Base-by-base conservation (phyloP, 1,284 basidiomycete genomes). In the Ustilago sp. region DNA sequence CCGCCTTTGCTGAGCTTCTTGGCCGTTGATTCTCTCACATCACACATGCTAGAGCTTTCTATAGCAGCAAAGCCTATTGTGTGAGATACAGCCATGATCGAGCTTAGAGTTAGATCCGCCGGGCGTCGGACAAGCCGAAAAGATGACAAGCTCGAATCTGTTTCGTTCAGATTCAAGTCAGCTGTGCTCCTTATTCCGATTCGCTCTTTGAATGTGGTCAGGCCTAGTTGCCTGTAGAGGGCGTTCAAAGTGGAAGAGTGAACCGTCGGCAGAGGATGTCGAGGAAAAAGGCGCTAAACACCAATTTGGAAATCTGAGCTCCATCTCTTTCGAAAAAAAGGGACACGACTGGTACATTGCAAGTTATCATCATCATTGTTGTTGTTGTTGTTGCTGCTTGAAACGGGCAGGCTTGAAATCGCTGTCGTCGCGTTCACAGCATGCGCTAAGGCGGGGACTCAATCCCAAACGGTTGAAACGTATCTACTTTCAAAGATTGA, bases 1-100 rank as follows among this genome's bases (percentile, higher is more conserved):
- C 8, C 34, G 31, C 41, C 32, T 36, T 36, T 28, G 47, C 58
- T 51, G 32, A 50, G 47, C 58, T 39, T 51, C 58, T 59, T 59
- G 58, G 35, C 47, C 23, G 23, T 28, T 28, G 23, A 28, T 28
- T 28, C 23, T 28, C 23, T 28, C 23, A 28, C 23, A 28, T 51
- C 32, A 12, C 48, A 13, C 15, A 28, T 48, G 7, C 45, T 12
- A 15, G 23, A 28, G 23, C 51, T 13, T 59, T 43, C 11, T 17
- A 41, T 17, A 17, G 17, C 15, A 41, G 39, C 15, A 2, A 41
- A 41, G 39, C 39, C 17, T 41, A 28, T 28, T 3, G 43, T 11
- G 43, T 45, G n/a, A 45, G 7, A 8, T 19, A 45, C 8, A 19
- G 43, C 39, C 2, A 41, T 6, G 13, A 41, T 17, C 6, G 39